These are phyloP conservation scores for Mikania micrantha DNA, from an alignment of 129 eudicot genomes.

Conservation along the genomic window DNA sequence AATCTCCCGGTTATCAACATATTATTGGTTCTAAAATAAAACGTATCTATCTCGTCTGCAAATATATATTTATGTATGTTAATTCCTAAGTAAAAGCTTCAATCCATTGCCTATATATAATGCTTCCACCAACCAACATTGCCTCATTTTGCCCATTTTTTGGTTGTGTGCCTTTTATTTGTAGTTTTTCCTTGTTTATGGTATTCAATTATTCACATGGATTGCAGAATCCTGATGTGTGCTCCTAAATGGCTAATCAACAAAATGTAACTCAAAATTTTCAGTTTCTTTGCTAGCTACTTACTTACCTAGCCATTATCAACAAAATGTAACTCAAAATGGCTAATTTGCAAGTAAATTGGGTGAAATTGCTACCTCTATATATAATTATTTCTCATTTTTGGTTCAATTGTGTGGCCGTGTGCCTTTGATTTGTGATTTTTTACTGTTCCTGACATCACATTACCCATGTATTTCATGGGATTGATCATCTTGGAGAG, in stretches of 20 bases:
- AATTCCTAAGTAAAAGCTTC: background rate
- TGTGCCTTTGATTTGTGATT: background rate
- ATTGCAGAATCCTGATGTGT: background rate
- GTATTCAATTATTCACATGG: background rate
- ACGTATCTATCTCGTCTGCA: too few relatives aligned
- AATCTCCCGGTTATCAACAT: too few relatives aligned
- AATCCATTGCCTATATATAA: background rate
- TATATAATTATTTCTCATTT: background rate
- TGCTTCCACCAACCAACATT: slow-evolving; percentile 4
- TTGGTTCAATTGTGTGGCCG: background rate
- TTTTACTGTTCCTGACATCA: slow-evolving; percentile 1
- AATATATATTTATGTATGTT: background rate
- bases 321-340: background rate
- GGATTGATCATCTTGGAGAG: slow-evolving; percentile 12
- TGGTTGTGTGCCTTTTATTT: background rate
- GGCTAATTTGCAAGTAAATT: background rate
- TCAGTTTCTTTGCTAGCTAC: too few relatives aligned
- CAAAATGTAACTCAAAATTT: too few relatives aligned
- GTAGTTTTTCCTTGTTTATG: background rate
- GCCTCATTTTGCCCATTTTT: background rate
- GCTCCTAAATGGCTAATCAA: background rate
- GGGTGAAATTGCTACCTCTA: background rate
- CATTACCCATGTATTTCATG: background rate
- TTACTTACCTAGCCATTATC: background rate
- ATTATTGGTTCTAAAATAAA: too few relatives aligned